phyloP scores from a whole-genome alignment of 176 grass and related monocot genomes.

The Oryza nivara region DNA sequence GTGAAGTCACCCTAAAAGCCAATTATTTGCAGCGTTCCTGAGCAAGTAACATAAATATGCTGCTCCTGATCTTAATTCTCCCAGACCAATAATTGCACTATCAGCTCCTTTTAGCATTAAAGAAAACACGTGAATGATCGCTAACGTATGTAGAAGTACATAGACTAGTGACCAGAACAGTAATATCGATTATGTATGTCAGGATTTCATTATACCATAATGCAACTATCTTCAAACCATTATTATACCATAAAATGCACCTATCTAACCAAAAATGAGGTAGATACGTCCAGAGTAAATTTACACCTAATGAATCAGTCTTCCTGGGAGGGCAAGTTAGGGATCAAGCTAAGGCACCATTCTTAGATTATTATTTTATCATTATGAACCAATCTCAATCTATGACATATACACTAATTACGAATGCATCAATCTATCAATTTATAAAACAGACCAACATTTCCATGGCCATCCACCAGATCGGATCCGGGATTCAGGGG shows the following conservation, averaged over 20 bases:
- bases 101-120: not conserved
- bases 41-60: constrained; percentile 4
- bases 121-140: not conserved
- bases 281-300: not conserved
- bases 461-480: constrained; percentile 16
- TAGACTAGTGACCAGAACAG: not conserved
- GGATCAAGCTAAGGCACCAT: not conserved
- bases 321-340: not conserved
- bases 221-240: not conserved
- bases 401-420: not conserved
- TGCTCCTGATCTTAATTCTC: not conserved
- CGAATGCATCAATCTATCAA: constrained; percentile 1
- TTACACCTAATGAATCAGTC: not conserved
- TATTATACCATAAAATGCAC: not conserved
- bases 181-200: not conserved
- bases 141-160: not conserved
- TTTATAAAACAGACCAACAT: not conserved
- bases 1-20: not conserved
- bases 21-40: not conserved
- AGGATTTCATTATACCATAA: not conserved
- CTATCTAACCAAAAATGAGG: not conserved
- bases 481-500: constrained; percentile 41
- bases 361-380: not conserved
- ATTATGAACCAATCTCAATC: not conserved
- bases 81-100: not conserved